Evolutionary conservation across 2,329 filamentous ascomycete species (phyloP).

Genomic region (Sphaerostilbella broomeana): DNA sequence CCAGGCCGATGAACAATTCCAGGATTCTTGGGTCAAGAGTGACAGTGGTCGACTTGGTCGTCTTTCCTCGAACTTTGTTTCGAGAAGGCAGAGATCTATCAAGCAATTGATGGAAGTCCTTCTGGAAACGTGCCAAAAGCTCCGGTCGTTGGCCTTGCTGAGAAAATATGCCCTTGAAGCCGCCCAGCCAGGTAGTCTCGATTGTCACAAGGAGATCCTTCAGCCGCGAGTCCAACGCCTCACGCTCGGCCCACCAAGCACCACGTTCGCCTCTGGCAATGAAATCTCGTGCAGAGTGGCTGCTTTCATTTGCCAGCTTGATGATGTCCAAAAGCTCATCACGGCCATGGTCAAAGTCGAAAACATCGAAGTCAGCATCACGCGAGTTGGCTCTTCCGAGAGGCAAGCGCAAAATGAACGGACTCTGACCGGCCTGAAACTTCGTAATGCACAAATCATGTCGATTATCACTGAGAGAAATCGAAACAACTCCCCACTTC

Average conservation of each 20-base stretch:
- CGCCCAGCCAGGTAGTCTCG: slow-evolving; percentile 89
- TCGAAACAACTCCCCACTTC: slow-evolving; percentile 78
- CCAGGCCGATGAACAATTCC: slow-evolving; percentile 82
- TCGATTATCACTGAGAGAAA: slow-evolving; percentile 73
- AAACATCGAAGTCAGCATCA: slow-evolving; percentile 70
- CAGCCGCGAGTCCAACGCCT: slow-evolving; percentile 70
- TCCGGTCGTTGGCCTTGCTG: slow-evolving; percentile 57
- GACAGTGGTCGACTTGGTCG: slow-evolving; percentile 37
- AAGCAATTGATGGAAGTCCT: slow-evolving; percentile 69
- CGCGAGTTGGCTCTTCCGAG: slow-evolving; percentile 75
- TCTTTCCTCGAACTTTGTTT: slow-evolving; percentile 52
- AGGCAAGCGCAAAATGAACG: slow-evolving; percentile 82
- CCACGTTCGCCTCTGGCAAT: slow-evolving; percentile 67
- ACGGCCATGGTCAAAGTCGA: slow-evolving; percentile 75
- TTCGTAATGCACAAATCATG: slow-evolving; percentile 88
- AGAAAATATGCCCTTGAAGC: slow-evolving; percentile 91
- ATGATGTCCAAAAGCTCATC: slow-evolving; percentile 80
- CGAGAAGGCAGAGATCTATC: slow-evolving; percentile 83
- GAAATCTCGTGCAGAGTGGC: slow-evolving; percentile 66
- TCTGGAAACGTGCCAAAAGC: slow-evolving; percentile 67
- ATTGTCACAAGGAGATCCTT: slow-evolving; percentile 75
- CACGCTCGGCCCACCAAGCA: slow-evolving; percentile 85
- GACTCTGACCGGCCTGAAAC: slow-evolving; percentile 65
- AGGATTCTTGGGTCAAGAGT: slow-evolving; percentile 58
- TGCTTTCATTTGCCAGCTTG: slow-evolving; percentile 71